Percentiles rank a stretch among this genome's conserved stretches.
These are phyloP conservation scores for Areca catechu DNA, from an alignment of 176 grass and related monocot species.

Conservation along the genomic window DNA sequence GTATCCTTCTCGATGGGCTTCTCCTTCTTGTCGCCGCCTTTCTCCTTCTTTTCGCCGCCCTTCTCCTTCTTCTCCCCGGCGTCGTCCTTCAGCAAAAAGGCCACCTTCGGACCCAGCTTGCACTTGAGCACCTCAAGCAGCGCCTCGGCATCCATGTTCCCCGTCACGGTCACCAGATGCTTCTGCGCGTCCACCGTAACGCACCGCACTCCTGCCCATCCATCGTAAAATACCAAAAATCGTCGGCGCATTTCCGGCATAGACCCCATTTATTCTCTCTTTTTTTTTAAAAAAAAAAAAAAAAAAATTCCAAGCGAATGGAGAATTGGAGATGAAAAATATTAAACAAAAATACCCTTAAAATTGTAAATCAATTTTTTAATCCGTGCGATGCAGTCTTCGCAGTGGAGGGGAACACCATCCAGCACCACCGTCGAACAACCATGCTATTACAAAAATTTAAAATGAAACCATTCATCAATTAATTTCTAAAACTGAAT, in stretches of 20 bases:
- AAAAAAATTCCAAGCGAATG: too few species aligned
- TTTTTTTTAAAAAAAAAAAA: too few species aligned
- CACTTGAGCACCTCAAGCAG: conserved; percentile 35
- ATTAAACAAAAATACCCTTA: conserved; percentile 29
- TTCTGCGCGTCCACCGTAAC: conserved; percentile 38
- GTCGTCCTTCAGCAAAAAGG: conserved; percentile 22
- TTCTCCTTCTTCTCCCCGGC: conserved; percentile 3
- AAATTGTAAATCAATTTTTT: conserved; percentile 43
- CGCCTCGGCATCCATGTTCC: conserved; percentile 53
- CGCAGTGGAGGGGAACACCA: conserved; percentile 66
- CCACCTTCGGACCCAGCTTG: conserved; percentile 40
- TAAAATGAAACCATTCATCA: neutral
- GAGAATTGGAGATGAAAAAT: too few species aligned
- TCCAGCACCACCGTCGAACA: conserved; percentile 58
- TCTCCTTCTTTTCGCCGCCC: conserved; percentile 6
- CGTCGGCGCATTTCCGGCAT: too few species aligned
- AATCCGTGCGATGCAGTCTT: conserved; percentile 62
- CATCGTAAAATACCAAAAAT: too few species aligned
- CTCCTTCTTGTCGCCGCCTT: neutral
- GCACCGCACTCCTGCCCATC: conserved; percentile 37
- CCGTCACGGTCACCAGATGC: conserved; percentile 61
- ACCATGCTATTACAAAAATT: conserved; percentile 14
- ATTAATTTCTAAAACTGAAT: neutral
- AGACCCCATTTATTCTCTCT: too few species aligned
- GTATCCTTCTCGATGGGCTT: too few species aligned